These are phyloP conservation scores for Ilex paraguariensis DNA, from an alignment of 305 asterid species.

Conservation along the genomic window DNA sequence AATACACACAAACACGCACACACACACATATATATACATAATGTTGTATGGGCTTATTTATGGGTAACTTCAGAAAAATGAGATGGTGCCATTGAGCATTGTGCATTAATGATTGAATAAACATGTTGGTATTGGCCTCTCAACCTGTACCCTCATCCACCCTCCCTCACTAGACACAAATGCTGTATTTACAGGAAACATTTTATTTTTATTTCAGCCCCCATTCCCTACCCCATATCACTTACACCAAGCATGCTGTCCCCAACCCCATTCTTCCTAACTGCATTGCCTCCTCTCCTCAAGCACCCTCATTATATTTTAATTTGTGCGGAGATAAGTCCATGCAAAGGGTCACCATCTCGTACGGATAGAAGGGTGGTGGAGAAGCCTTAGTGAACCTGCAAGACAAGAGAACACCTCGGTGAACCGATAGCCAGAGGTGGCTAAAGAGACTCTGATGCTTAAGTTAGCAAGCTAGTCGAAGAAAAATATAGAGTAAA, in stretches of 20 bases:
- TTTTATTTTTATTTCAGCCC: background rate
- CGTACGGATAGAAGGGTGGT: too few relatives aligned
- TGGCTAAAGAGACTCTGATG: too few relatives aligned
- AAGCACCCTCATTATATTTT: too few relatives aligned
- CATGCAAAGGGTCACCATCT: too few relatives aligned
- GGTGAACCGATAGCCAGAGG: too few relatives aligned
- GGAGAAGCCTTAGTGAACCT: too few relatives aligned
- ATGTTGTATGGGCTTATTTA: slow-evolving; percentile 29
- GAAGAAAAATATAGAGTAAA: too few relatives aligned
- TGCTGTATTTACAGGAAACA: background rate
- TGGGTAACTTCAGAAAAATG: slow-evolving; percentile 23
- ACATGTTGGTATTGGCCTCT: slow-evolving; percentile 37
- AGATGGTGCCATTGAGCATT: slow-evolving; percentile 19
- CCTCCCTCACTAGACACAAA: too few relatives aligned
- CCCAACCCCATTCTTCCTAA: background rate
- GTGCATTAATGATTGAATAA: slow-evolving; percentile 38
- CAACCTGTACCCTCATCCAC: slow-evolving; percentile 31
- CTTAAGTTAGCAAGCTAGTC: too few relatives aligned
- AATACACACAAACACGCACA: slow-evolving; percentile 3
- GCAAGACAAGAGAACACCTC: too few relatives aligned
- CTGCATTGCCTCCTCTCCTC: too few relatives aligned
- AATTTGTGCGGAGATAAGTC: too few relatives aligned
- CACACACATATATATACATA: background rate
- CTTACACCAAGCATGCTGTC: background rate
- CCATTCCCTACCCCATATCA: background rate